Base-by-base conservation (phyloP, 2,329 filamentous ascomycete species). In the Fusarium torulosum region DNA sequence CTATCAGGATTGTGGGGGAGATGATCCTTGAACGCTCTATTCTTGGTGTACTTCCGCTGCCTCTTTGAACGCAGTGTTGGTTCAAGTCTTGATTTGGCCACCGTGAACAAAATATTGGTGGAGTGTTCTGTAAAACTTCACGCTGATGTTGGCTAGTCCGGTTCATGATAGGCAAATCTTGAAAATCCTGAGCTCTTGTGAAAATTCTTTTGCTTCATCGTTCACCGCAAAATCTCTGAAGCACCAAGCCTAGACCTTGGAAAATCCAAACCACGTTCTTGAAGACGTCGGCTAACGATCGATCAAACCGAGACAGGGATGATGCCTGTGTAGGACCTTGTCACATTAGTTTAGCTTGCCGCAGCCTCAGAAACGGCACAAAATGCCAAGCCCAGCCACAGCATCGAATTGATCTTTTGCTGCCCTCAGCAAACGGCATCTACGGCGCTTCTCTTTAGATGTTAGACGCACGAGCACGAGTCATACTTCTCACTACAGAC, bases 1-100 rank as follows among this genome's bases (percentile, higher is more conserved):
- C 31, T 19, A 35, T 8, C 8, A 25, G 27, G 29, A 43, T 33
- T 53, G 53, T 40, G 44, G 49, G 45, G 45, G 43, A 54, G 53
- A 53, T 49, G 59, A 33, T 29, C 20, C 19, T 31, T 41, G 59
- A 61, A 68, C 60, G 60, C 51, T 29, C 19, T 35, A 35, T 57
- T 49, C 45, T 23, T 50, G 40, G 21, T 65, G 37, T 68, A 67
- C 64, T 60, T 44, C 45, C 23, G 23, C 27, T 43, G 15, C 50
- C 40, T 45, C 47, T 10, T 44, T 67, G 43, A 37, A 52, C 49
- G 38, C 17, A 46, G 54, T 35, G 23, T 35, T 25, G 38, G 21
- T 40, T 20, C 27, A 50, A 37, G 64, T 67, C 38, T 60, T 38
- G 59, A 67, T 56, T 60, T 68, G 60, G 64, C 64, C 64, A 67